Base-by-base conservation (phyloP, 805 yeast genomes). In the Helenozyma baotianmanensis region DNA sequence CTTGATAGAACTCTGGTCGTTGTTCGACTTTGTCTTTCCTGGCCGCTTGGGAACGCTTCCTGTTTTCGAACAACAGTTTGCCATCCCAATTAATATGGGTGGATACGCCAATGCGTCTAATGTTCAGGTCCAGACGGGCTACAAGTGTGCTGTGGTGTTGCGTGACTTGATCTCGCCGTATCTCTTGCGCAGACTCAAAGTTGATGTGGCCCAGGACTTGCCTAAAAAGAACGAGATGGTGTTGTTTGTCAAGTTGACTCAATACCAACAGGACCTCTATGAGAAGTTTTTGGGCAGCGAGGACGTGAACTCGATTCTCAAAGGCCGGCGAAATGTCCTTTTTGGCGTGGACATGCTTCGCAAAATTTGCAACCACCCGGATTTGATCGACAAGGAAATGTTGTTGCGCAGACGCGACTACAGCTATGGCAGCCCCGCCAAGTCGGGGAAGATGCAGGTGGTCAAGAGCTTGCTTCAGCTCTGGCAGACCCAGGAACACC, bases 101-200 rank as follows among this genome's bases (percentile, higher is more conserved):
- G 98, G 98, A 0, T 92, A 92, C 60, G 96, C 98, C 1, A 92
- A 90, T 62, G 97, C 98, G 0, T 79, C 94, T 1, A 92, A 92
- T 54, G 76, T 92, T 3, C 97, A 92, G 54, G 97, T 92, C 0
- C 97, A 90, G 53, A 81, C 97, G 1, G 96, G 97, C 2, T 89
- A 86, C 53, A 87, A 87, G 54, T 92, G 97, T 63, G 98, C 98
- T 0, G 92, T 89, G 4, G 80, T 90, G 2, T 62, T 92, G 32
- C 68, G 95, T 31, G 95, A 92, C 48, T 60, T 90, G 45, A 86
- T 92, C 9, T 78, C 95, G 3, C 98, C 98, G 0, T 92, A 88
- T 55, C 60, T 92, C 33, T 60, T 92, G 29, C 65, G 98, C 43
- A 66, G 98, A 30, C 79, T 92, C 56, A 92, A 92, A 55, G 76